phyloP scores from a whole-genome alignment of 1,284 basidiomycete species.

The Inonotus hispidus region DNA sequence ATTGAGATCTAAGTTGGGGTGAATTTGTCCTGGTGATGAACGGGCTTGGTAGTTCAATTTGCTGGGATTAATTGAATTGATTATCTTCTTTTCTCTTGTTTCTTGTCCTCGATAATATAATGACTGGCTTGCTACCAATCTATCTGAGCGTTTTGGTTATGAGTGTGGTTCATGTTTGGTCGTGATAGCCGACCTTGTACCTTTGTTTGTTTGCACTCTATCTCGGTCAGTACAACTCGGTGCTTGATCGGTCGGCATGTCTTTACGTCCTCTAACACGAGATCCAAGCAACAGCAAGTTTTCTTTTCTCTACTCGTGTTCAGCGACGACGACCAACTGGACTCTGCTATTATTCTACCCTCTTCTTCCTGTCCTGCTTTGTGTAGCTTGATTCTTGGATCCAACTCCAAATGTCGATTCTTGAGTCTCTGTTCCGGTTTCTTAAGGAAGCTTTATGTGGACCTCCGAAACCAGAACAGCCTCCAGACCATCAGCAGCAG shows the following conservation, averaged over 20 bases:
- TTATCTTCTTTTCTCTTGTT: not conserved
- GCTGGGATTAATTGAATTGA: not conserved
- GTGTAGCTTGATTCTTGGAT: not conserved
- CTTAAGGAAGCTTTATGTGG: conserved; percentile 26
- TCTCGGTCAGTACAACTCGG: too few relatives aligned
- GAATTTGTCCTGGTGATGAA: not conserved
- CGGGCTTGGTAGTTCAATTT: not conserved
- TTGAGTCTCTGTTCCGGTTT: conserved; percentile 8
- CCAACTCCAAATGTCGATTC: conserved; percentile 1
- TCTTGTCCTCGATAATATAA: not conserved
- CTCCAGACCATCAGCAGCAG: conserved; percentile 22
- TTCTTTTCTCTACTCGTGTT: too few relatives aligned
- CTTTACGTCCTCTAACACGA: too few relatives aligned
- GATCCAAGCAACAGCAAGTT: not conserved
- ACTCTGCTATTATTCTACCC: not conserved
- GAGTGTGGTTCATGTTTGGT: too few relatives aligned
- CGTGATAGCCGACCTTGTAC: too few relatives aligned
- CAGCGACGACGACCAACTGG: too few relatives aligned
- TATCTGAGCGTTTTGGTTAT: too few relatives aligned
- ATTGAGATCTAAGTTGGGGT: conserved; percentile 54
- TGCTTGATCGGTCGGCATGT: too few relatives aligned
- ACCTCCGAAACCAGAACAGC: conserved; percentile 5
- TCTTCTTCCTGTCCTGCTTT: not conserved
- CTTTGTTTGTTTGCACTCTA: too few relatives aligned
- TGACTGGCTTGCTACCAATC: too few relatives aligned